Base-by-base conservation (phyloP, 495 filamentous ascomycete species). In the Bacidia gigantensis region DNA sequence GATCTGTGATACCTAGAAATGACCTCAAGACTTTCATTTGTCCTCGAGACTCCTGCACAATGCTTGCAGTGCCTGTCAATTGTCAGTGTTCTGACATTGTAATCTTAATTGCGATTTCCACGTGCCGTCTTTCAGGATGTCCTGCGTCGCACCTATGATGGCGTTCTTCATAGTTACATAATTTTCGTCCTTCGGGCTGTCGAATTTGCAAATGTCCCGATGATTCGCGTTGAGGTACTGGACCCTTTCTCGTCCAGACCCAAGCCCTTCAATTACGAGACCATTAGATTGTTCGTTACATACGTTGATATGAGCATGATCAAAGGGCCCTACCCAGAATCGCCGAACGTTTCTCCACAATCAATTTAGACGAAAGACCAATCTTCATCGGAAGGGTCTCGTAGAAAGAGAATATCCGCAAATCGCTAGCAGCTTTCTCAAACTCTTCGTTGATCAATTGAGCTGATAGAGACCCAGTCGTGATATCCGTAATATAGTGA, bases 171-270 rank as follows among this genome's bases (percentile, higher is more conserved):
- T 51, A 0, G 52, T 56, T 11, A 64, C 47, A 53, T 73, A 75
- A 49, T 68, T 65, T 0, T 65, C 56, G 50, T 76, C 71, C 0
- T 26, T 25, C 0, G 57, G 62, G 29, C 59, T 60, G 11, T 59
- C 52, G 41, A 63, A 75, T 56, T 73, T 75, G 62, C 71, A 74
- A 26, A 75, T 60, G 0, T 57, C 60, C 22, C 65, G 64, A 52
- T 76, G 73, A 46, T 73, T 63, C 0, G 71, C 72, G 55, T 71
- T 56, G 1, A 76, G 45, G 1, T 62, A 56, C n/a, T 55, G 57
- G 0, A 59, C 58, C 12, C 59, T 61, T 56, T 75, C 71, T 12
- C 60, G 62, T 11, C 53, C 58, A 50, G 67, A 72, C 11, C 69
- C 70, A 22, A 44, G 9, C 3, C 41, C 41, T 44, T 44, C 35